Conservation (phyloP, 2,329 filamentous ascomycete genomes). For the Sporothrix pseudoabietina region DNA sequence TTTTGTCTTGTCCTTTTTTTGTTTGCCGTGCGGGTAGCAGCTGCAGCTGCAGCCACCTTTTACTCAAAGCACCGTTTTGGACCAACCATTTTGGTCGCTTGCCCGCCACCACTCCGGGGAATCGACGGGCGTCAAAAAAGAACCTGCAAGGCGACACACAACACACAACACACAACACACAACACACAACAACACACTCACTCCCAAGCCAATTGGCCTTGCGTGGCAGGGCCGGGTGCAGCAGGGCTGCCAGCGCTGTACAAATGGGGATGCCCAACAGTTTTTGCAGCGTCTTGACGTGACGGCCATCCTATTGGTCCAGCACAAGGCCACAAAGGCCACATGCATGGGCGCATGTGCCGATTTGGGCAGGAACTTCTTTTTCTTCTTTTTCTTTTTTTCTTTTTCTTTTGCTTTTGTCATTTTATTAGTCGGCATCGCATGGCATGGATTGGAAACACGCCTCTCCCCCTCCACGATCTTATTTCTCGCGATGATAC, state of each 20-base stretch:
- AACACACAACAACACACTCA: background rate
- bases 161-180: background rate
- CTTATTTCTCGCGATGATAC: slow-evolving; percentile 24
- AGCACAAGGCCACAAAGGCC: slow-evolving; percentile 9
- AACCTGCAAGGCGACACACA: background rate
- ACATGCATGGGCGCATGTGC: slow-evolving; percentile 15
- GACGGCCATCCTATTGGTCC: background rate
- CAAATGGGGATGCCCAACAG: background rate
- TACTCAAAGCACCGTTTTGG: background rate
- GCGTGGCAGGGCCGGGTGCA: background rate
- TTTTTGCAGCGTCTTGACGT: background rate
- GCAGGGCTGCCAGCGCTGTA: background rate
- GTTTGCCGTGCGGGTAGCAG: background rate
- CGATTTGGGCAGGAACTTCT: background rate
- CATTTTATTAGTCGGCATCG: background rate
- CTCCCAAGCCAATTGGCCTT: background rate
- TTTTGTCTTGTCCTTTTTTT: background rate
- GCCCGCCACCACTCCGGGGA: background rate
- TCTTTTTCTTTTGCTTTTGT: background rate
- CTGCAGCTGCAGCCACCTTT: background rate
- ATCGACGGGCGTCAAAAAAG: background rate
- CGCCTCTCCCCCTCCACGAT: background rate
- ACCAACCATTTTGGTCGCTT: background rate
- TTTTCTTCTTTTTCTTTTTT: background rate
- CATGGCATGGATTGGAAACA: background rate